A percentile compares a stretch with the other conserved stretches of the same genome.
Conservation (phyloP, 2,329 filamentous ascomycete species). For the Phaeosphaeria sp. region DNA sequence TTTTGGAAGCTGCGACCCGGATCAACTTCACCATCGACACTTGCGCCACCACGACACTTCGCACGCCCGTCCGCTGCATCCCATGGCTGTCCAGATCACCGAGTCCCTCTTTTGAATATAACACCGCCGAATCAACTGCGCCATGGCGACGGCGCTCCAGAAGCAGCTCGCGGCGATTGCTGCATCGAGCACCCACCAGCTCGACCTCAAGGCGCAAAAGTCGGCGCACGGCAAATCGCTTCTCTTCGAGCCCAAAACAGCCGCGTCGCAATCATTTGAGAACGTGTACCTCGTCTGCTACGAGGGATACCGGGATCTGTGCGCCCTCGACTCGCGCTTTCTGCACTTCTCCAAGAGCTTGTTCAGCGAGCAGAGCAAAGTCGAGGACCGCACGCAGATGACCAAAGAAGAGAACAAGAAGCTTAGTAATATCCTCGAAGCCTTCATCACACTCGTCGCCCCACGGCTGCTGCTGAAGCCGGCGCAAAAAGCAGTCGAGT, state of each 20-base stretch:
- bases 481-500: slow-evolving; percentile 90
- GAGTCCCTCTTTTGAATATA: neutral
- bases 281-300: slow-evolving; percentile 85
- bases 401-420: slow-evolving; percentile 81
- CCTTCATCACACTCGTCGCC: slow-evolving; percentile 81
- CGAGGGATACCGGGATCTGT: slow-evolving; percentile 91
- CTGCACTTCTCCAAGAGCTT: slow-evolving; percentile 75
- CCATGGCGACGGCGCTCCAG: slow-evolving; percentile 82
- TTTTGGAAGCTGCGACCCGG: neutral
- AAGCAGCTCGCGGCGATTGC: slow-evolving; percentile 94
- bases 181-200: slow-evolving; percentile 84
- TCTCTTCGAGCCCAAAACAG: slow-evolving; percentile 86
- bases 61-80: slow-evolving; percentile 22
- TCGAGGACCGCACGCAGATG: slow-evolving; percentile 86
- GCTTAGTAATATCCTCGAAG: slow-evolving; percentile 77
- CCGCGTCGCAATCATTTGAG: slow-evolving; percentile 88
- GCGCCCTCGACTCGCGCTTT: slow-evolving; percentile 83
- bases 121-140: slow-evolving; percentile 17
- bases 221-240: slow-evolving; percentile 91
- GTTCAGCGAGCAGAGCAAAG: slow-evolving; percentile 93
- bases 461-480: slow-evolving; percentile 82
- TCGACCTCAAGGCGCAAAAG: slow-evolving; percentile 93
- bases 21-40: neutral
- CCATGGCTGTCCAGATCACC: slow-evolving; percentile 29
- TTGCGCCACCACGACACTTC: slow-evolving; percentile 27